Evolutionary conservation across 2,329 filamentous ascomycete species (phyloP).

Genomic region (Fusarium sp.): DNA sequence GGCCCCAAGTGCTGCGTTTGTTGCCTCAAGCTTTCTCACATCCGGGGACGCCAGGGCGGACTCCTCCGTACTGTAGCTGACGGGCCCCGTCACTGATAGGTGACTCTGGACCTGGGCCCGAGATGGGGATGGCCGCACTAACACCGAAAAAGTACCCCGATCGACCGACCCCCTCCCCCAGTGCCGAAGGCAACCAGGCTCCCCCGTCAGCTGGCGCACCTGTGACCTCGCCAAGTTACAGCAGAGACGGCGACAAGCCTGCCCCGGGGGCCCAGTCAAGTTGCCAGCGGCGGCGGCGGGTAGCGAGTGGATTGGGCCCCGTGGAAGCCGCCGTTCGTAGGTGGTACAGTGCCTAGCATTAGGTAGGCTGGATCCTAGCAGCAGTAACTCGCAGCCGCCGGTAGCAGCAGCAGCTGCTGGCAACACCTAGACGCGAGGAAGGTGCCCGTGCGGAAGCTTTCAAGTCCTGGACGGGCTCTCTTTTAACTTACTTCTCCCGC

Average conservation of each 20-base stretch:
- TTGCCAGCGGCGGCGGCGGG: slow-evolving; percentile 9
- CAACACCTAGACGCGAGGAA: background rate
- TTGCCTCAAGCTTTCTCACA: slow-evolving; percentile 29
- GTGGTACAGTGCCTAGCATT: background rate
- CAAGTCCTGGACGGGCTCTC: slow-evolving; percentile 6
- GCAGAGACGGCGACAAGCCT: slow-evolving; percentile 1
- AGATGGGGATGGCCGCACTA: slow-evolving; percentile 19
- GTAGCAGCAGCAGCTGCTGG: background rate
- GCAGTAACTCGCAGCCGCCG: slow-evolving; percentile 18
- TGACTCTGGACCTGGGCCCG: background rate
- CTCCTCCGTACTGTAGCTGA: slow-evolving; percentile 7
- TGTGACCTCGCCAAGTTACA: slow-evolving; percentile 32
- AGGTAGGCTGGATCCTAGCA: background rate
- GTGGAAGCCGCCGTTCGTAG: slow-evolving; percentile 7
- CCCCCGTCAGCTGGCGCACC: slow-evolving; percentile 40
- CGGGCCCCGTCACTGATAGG: slow-evolving; percentile 28
- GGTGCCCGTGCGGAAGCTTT: slow-evolving; percentile 28
- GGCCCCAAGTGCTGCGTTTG: slow-evolving; percentile 29
- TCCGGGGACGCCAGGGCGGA: slow-evolving; percentile 1
- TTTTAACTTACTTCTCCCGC: slow-evolving; percentile 34
- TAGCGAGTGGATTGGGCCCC: slow-evolving; percentile 16
- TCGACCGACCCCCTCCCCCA: slow-evolving; percentile 37
- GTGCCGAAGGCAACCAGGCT: slow-evolving; percentile 40
- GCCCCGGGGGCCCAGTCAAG: background rate
- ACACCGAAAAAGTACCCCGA: slow-evolving; percentile 36